Evolutionary conservation across 192 early-diverging fungal species (phyloP), one percentile per base, ranked within the genome.

Genomic region (Coemansia erecta): DNA sequence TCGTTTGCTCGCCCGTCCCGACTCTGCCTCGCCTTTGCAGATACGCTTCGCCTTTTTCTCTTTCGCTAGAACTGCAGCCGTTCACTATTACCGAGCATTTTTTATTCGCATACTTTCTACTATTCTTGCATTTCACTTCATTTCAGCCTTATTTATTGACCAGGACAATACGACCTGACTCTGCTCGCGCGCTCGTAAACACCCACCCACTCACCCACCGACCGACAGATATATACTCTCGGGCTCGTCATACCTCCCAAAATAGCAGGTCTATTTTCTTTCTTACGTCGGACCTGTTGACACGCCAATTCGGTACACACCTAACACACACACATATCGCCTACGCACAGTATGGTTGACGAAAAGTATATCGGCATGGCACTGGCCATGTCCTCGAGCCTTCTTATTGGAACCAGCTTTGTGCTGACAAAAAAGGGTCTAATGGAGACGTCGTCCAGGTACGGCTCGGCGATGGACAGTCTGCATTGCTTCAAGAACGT

Each of bases 351-450:
- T 21, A 75, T 87, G 81, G 66, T 83, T 8, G 81, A 82, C 68
- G 88, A 90, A 61, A 92, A 88, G 63, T 89, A 89, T 63, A 88
- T 94, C 64, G 94, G 94, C 47, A 86, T 97, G 72, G 84, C 84
- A 22, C 81, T 97, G 51, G 93, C 94, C 63, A 83, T 97, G 66
- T 80, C 87, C 48, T 97, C 94, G 18, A 89, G 89, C 50, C 58
- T 92, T 46, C 84, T 94, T 63, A 97, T 97, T 66, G 94, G 94
- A 35, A 87, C 86, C 31, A 92, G 90, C 49, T 95, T 95, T 71
- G 89, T 97, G 43, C 77, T 98, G 61, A 95, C 94, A 51, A 98
- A 98, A 80, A 92, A 89, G 63, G 95, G 93, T 21, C 81, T 98
- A 26, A 87, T 93, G 53, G 90, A 92, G 69, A 81, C 88, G n/a